Evolutionary conservation across 2,329 filamentous ascomycete genomes (phyloP).

Genomic region (Trichoderma arundinaceum): DNA sequence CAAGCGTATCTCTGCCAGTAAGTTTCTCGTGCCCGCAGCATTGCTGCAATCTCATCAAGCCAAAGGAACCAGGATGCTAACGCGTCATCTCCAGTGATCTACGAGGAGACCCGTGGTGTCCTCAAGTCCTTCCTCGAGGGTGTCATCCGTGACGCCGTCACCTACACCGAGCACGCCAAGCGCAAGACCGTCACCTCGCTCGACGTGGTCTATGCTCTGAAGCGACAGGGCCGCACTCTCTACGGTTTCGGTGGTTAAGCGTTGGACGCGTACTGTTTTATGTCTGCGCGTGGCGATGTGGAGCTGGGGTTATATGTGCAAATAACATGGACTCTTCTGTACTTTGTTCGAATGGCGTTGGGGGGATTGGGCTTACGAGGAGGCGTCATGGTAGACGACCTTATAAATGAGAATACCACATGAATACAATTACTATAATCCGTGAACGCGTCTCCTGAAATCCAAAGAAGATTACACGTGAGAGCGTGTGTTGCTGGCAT

Average conservation of each 20-base stretch:
- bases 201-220: constrained; percentile 70
- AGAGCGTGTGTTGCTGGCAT: not conserved
- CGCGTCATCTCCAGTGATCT: constrained; percentile 62
- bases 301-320: constrained; percentile 29
- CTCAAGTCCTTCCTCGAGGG: constrained; percentile 80
- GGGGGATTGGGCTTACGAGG: constrained; percentile 42
- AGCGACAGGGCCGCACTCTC: constrained; percentile 75
- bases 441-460: not conserved
- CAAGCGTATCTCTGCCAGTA: constrained; percentile 99
- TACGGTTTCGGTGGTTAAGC: constrained; percentile 89
- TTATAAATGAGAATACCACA: constrained; percentile 35
- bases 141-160: constrained; percentile 78
- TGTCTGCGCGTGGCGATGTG: constrained; percentile 32
- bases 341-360: constrained; percentile 43
- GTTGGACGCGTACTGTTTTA: constrained; percentile 26
- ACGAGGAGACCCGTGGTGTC: constrained; percentile 78
- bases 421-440: constrained; percentile 32
- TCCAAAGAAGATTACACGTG: too few species aligned
- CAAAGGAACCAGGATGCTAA: not conserved
- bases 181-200: constrained; percentile 78
- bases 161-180: constrained; percentile 81
- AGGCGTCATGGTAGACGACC: constrained; percentile 47
- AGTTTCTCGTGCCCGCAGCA: constrained; percentile 42
- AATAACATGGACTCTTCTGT: constrained; percentile 31
- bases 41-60: constrained; percentile 83